A percentile compares a stretch with the other conserved stretches of the same genome.
These are phyloP conservation scores for Mycena pura DNA, from an alignment of 768 basidiomycete genomes.

Conservation along the genomic window DNA sequence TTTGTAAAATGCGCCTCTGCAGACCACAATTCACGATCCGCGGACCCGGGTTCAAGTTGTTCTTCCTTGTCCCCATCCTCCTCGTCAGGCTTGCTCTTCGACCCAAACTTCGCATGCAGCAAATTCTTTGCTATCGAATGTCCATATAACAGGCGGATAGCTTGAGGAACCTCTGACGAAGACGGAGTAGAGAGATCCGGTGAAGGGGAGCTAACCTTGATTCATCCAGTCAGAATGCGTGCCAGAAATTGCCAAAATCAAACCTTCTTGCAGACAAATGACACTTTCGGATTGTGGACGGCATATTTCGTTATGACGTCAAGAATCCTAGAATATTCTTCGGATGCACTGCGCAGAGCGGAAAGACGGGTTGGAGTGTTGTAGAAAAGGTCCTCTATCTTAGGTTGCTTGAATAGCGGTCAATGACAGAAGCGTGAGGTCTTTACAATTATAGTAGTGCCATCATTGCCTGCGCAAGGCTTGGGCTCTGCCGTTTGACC, in stretches of 20 bases:
- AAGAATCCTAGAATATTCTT: conserved; percentile 91
- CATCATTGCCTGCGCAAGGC: conserved; percentile 93
- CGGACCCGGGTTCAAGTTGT: conserved; percentile 29
- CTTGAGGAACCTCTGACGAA: conserved; percentile 64
- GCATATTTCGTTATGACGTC: conserved; percentile 95
- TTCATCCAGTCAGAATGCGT: neutral
- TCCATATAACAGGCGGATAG: conserved; percentile 84
- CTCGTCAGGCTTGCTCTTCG: conserved; percentile 26
- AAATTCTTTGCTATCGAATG: conserved; percentile 82
- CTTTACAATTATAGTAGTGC: conserved; percentile 84
- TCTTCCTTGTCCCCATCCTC: conserved; percentile 39
- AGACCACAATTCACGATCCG: conserved; percentile 62
- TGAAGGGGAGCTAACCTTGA: conserved; percentile 70
- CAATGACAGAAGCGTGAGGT: neutral
- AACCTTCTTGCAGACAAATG: conserved; percentile 94
- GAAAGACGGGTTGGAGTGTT: conserved; percentile 89
- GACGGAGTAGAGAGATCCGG: conserved; percentile 87
- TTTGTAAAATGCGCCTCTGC: conserved; percentile 83
- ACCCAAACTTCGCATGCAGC: conserved; percentile 46
- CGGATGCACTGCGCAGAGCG: conserved; percentile 82
- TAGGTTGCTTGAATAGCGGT: neutral
- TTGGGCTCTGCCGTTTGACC: conserved; percentile 80
- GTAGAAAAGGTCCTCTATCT: conserved; percentile 97
- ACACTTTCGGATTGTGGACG: conserved; percentile 86
- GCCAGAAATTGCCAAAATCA: conserved; percentile 4